Conservation (phyloP, 2,329 filamentous ascomycete genomes). For the Trichoderma koningiopsis region DNA sequence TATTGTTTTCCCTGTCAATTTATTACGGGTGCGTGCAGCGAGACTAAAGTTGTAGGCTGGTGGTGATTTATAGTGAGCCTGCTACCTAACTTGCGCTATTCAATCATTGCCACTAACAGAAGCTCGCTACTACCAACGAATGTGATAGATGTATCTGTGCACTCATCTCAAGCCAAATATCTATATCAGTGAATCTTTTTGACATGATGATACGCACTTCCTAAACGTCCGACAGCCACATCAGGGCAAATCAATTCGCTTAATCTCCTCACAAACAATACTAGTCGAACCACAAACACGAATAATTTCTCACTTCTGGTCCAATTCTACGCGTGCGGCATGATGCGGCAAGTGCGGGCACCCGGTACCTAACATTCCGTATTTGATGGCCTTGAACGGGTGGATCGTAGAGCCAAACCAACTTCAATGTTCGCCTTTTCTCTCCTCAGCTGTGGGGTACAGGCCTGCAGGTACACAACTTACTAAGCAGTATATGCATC, state of each 20-base stretch:
- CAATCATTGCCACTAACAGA: too few species aligned
- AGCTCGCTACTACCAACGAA: too few species aligned
- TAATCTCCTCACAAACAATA: background rate
- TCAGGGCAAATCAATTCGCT: background rate
- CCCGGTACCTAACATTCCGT: too few species aligned
- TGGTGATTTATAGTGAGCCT: too few species aligned
- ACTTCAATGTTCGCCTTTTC: background rate
- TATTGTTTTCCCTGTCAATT: background rate
- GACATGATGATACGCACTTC: background rate
- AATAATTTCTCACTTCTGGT: background rate
- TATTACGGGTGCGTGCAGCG: too few species aligned
- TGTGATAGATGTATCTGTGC: too few species aligned
- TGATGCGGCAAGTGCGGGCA: too few species aligned
- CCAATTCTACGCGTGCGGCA: background rate
- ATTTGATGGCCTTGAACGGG: background rate
- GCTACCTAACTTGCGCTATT: too few species aligned
- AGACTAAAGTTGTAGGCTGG: too few species aligned
- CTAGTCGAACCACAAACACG: background rate
- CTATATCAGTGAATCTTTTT: background rate
- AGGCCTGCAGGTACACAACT: slow-evolving; percentile 12
- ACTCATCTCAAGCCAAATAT: background rate
- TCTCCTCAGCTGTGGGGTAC: slow-evolving; percentile 12
- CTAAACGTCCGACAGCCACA: background rate
- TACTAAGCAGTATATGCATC: slow-evolving; percentile 19
- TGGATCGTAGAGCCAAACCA: background rate